A percentile compares a stretch with the other conserved stretches of the same genome.
Conservation (phyloP, 371 early-diverging fungal genomes). For the Polyrhizophydium stewartii region DNA sequence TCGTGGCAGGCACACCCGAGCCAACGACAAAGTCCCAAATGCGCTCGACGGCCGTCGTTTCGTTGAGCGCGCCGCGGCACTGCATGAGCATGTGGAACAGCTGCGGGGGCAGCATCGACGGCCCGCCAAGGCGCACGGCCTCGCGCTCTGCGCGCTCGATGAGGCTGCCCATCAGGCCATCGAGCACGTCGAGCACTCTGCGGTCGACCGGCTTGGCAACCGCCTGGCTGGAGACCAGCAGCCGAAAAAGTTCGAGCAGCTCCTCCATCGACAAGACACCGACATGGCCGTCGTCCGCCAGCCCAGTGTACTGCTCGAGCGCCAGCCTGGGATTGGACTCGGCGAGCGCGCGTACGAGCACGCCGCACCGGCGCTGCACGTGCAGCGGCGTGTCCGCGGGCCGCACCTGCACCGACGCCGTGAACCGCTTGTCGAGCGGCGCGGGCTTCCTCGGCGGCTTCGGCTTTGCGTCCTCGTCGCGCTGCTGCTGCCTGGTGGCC, state of each 20-base stretch:
- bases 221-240: background rate
- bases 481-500: no score
- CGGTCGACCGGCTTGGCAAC: background rate
- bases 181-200: background rate
- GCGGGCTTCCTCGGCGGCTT: no score
- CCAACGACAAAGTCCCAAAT: background rate
- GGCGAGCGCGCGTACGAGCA: slow-evolving; percentile 7
- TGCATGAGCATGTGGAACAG: background rate
- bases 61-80: background rate
- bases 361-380: slow-evolving; percentile 8
- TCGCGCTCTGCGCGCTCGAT: background rate
- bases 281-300: background rate
- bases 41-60: background rate
- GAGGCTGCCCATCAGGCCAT: background rate
- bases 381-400: slow-evolving; percentile 1
- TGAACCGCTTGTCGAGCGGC: background rate
- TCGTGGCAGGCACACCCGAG: background rate
- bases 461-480: no score
- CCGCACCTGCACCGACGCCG: background rate
- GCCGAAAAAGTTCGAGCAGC: background rate
- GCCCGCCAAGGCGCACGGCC: background rate
- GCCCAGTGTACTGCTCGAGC: slow-evolving; percentile 4
- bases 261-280: background rate
- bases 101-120: background rate
- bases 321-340: slow-evolving; percentile 3